These are phyloP conservation scores for Yamadazyma triangularis DNA, from an alignment of 1,139 yeast species.

Conservation along the genomic window DNA sequence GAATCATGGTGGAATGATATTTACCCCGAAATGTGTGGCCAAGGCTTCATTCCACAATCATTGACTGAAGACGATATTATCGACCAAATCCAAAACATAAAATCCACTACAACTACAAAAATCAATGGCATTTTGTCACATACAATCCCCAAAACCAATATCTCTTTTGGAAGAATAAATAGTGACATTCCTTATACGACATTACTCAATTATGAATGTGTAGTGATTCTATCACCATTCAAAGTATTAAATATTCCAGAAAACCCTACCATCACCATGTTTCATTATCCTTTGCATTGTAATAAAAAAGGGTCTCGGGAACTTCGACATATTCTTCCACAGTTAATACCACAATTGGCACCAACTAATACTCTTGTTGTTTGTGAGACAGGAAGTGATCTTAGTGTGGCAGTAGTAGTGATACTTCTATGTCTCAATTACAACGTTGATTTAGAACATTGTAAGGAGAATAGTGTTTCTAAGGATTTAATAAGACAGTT, in stretches of 20 bases:
- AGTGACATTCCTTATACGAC: constrained; percentile 11
- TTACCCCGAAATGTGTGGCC: not conserved
- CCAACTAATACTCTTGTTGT: constrained; percentile 29
- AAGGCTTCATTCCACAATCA: not conserved
- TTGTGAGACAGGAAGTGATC: constrained; percentile 64
- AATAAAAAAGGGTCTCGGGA: constrained; percentile 64
- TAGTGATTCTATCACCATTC: not conserved
- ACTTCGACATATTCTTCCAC: constrained; percentile 42
- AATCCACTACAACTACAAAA: not conserved
- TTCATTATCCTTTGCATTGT: constrained; percentile 27
- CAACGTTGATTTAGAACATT: constrained; percentile 34
- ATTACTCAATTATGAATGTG: constrained; percentile 3
- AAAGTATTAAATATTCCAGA: constrained; percentile 2
- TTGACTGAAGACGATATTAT: not conserved
- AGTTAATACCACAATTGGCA: constrained; percentile 21
- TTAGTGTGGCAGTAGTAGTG: constrained; percentile 59
- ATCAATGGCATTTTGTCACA: not conserved
- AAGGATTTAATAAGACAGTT: constrained; percentile 58
- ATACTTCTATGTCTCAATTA: constrained; percentile 46
- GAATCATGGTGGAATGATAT: not conserved
- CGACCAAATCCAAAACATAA: not conserved
- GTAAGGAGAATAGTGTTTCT: constrained; percentile 18
- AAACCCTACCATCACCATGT: constrained; percentile 3
- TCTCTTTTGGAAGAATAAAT: constrained; percentile 26
- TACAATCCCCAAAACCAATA: constrained; percentile 19